Base-by-base conservation (phyloP, 202 grass and related monocot species). In the Panicum hallii region DNA sequence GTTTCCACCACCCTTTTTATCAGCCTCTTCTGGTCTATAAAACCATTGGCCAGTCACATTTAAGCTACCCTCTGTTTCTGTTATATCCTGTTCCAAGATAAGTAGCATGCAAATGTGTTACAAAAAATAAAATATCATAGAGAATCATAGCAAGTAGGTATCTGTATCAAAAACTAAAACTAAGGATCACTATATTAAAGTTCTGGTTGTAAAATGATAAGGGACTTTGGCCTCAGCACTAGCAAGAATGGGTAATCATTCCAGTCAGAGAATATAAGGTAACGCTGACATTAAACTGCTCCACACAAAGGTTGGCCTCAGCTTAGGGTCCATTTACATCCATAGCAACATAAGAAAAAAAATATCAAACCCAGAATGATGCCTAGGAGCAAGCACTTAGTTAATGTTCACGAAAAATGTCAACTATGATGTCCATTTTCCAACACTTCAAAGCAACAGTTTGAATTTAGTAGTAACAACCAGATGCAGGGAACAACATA, bases 11-110 rank as follows among this genome's bases (percentile, higher is more conserved):
- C 82, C 91, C 68, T 89, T 99, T 86, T 88, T 94, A 45, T 96
- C 93, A 77, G 97, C 97, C 65, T 99, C 97, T 89, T 96, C 97
- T 58, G 97, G 97, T 62, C 97, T 89, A 75, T 99, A 99, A 90
- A 99, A 99, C 97, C 97, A 99, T 49, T 99, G 97, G 45, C 97
- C 93, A 70, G 84, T 99, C 66, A 99, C 73, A 49, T 81, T 90
- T 79, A 99, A 75, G 88, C 53, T 96, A 20, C 88, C 93, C 42
- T 96, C 79, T 42, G 47, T 63, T 83, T 92, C 89, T 70, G 90
- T 91, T 80, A 99, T 99, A 72, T 95, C 90, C 93, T 95, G 80
- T 36, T 81, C 43, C 46, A 84, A 75, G n/a, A 85, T 48, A 65
- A 69, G 66, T 70, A 43, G 61, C 52, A 67, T 57, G 66, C 48